These are phyloP conservation scores for Aspergillus aculeatinus DNA, from an alignment of 2,329 filamentous ascomycete genomes.

Conservation along the genomic window DNA sequence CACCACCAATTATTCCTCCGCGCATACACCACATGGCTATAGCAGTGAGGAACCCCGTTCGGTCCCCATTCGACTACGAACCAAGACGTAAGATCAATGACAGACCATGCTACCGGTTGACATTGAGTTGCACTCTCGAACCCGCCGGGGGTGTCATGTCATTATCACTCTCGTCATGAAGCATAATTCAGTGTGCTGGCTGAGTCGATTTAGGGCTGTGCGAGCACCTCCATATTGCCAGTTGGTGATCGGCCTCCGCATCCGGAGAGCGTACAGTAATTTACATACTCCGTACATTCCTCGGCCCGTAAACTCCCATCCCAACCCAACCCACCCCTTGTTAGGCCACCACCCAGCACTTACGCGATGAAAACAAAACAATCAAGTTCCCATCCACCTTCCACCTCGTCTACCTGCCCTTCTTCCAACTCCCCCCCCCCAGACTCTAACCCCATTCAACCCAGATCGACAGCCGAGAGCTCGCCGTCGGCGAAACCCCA, in stretches of 20 bases:
- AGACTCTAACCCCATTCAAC: neutral
- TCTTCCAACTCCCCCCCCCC: neutral
- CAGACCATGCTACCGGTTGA: too few relatives aligned
- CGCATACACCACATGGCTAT: too few relatives aligned
- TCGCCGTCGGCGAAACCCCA: neutral
- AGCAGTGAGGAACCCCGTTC: too few relatives aligned
- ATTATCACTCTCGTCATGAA: too few relatives aligned
- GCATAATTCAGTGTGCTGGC: too few relatives aligned
- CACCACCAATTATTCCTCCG: too few relatives aligned
- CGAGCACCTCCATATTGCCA: too few relatives aligned
- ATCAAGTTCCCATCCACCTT: neutral
- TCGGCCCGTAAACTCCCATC: neutral
- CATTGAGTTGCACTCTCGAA: too few relatives aligned
- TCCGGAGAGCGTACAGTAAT: neutral
- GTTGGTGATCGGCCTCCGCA: neutral
- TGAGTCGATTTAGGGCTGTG: too few relatives aligned
- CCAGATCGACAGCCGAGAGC: neutral
- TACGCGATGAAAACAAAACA: neutral
- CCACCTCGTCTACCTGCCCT: neutral
- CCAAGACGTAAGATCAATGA: too few relatives aligned
- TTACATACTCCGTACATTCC: neutral
- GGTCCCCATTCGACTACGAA: too few relatives aligned
- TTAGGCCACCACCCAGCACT: neutral
- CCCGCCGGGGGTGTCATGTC: too few relatives aligned
- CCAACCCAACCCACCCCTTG: neutral